Evolutionary conservation across 441 rosid genomes (phyloP), one percentile per base, ranked within the genome.

Genomic region (Gossypium schwendimanii): DNA sequence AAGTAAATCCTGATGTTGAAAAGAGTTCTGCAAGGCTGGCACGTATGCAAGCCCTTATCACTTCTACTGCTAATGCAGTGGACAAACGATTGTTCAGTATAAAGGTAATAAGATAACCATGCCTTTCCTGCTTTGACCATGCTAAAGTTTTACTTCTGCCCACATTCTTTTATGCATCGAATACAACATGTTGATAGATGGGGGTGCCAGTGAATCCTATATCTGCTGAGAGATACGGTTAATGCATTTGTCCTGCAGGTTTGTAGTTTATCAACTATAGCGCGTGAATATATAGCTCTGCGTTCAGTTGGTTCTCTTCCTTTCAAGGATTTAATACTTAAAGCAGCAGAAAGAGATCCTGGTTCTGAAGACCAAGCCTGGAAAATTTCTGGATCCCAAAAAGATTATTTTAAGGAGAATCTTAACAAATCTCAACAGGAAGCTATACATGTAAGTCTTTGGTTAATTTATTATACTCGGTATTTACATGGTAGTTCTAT

Each of bases 201-300:
- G 24, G 49, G n/a, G 23, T 49, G 57, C 26, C 39, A 36, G 18
- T 41, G 41, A 65, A 45, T 57, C 54, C 33, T 57, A 8, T 44
- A 33, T 72, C 63, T 76, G 11, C 36, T n/a, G 17, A 50, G 62
- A 73, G 36, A 15, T 67, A 26, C 71, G 78, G 76, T 47, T 67
- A 53, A 69, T 67, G 57, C 69, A 24, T 41, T 73, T 76, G 39
- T 60, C 24, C 50, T 71, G 68, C 81, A 94, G 98, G 80, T 92
- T 63, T 91, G 98, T 87, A 82, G 96, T 77, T 84, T 94, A 70
- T 94, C 98, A 64, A 94, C 98, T 49, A 92, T 92, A 79, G 81
- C 82, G 66, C 98, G 97, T 79, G 97, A 94, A 85, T 94, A 94
- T 75, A 70, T 81, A 70, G 98, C 94, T 73, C 75, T 94, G 54